Evolutionary conservation across 208 protist species (phyloP).

Genomic region (Leishmania gerbilli): DNA sequence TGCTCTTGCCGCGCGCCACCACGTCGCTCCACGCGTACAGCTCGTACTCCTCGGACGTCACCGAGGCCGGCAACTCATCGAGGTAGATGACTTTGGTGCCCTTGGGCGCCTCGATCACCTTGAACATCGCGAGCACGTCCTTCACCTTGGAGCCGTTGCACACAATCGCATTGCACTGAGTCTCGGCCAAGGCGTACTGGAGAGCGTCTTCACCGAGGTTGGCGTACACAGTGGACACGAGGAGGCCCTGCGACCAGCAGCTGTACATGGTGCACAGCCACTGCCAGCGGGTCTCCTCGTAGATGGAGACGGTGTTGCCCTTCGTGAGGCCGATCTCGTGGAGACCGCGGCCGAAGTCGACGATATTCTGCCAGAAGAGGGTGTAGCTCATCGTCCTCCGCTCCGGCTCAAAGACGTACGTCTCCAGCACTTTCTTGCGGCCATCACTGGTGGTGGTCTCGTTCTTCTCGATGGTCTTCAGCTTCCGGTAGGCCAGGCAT

Average conservation of each 20-base stretch:
- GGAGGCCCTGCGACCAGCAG: conserved; percentile 63
- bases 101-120: conserved; percentile 13
- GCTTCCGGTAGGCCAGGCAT: conserved; percentile 56
- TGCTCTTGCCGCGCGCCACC: conserved; percentile 47
- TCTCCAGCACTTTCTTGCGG: conserved; percentile 52
- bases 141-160: conserved; percentile 66
- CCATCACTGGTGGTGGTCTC: conserved; percentile 40
- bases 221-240: conserved; percentile 82
- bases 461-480: conserved; percentile 45
- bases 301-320: conserved; percentile 60
- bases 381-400: conserved; percentile 60
- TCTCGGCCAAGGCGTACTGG: conserved; percentile 71
- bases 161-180: conserved; percentile 65
- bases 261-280: conserved; percentile 73
- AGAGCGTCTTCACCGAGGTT: conserved; percentile 87
- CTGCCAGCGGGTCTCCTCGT: conserved; percentile 87
- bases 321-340: conserved; percentile 55
- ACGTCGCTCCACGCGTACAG: conserved; percentile 62
- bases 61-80: conserved; percentile 44
- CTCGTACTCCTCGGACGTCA: conserved; percentile 37
- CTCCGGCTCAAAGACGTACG: conserved; percentile 66
- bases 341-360: conserved; percentile 57
- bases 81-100: conserved; percentile 64
- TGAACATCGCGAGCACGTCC: conserved; percentile 55
- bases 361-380: conserved; percentile 50